Conservation (phyloP, 2,329 filamentous ascomycete genomes). For the Botrytis medusae region DNA sequence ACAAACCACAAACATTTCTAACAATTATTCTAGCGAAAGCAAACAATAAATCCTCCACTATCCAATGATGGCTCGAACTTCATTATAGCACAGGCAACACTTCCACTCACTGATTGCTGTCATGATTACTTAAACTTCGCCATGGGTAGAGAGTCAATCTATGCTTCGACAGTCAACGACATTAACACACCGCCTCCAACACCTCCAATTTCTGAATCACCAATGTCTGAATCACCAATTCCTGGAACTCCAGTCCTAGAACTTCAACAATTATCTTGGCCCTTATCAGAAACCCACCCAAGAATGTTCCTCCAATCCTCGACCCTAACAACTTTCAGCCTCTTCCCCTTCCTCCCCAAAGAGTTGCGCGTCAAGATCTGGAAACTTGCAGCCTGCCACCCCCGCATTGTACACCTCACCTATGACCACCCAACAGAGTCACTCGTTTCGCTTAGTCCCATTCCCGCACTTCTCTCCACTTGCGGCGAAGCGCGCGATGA, state of each 20-base stretch:
- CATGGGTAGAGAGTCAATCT: background rate
- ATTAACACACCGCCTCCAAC: background rate
- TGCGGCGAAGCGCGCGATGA: constrained; percentile 15
- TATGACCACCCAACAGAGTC: constrained; percentile 1
- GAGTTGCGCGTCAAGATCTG: constrained; percentile 18
- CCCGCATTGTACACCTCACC: constrained; percentile 15
- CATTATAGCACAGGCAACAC: background rate
- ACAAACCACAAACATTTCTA: constrained; percentile 10
- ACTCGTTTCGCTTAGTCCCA: constrained; percentile 16
- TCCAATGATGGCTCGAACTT: background rate
- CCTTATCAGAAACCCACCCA: constrained; percentile 2
- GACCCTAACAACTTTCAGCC: constrained; percentile 6
- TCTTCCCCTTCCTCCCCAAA: constrained; percentile 1
- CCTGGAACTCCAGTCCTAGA: background rate
- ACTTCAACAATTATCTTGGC: constrained; percentile 8
- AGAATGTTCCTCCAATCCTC: constrained; percentile 10
- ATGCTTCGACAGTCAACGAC: background rate
- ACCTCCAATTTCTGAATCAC: background rate
- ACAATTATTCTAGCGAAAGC: constrained; percentile 9
- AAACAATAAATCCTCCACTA: background rate
- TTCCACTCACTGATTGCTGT: background rate
- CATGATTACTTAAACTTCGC: background rate
- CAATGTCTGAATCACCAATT: background rate
- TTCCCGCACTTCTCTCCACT: constrained; percentile 7
- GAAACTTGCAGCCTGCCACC: background rate